Percentiles rank a stretch among this genome's conserved stretches.
Conservation (phyloP, 2,329 filamentous ascomycete genomes). For the Kalmusia sp. region DNA sequence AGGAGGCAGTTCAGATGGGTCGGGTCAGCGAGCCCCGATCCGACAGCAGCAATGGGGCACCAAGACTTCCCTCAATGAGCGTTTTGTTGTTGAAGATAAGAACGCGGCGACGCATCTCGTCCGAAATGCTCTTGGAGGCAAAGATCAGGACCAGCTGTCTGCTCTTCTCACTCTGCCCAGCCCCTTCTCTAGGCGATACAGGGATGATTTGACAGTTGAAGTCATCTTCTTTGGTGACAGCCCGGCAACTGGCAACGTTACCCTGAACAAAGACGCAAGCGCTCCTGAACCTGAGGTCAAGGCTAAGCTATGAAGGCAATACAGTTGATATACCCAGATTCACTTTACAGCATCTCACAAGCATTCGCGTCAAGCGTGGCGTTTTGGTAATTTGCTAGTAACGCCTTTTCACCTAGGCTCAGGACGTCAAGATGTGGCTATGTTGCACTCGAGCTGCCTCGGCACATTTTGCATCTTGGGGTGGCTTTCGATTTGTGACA, state of each 20-base stretch:
- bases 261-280: slow-evolving; percentile 86
- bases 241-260: slow-evolving; percentile 76
- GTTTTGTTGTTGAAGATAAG: slow-evolving; percentile 95
- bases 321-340: not conserved
- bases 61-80: slow-evolving; percentile 71
- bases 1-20: slow-evolving; percentile 55
- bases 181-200: slow-evolving; percentile 88
- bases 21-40: slow-evolving; percentile 86
- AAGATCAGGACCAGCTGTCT: slow-evolving; percentile 91
- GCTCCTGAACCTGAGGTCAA: slow-evolving; percentile 60
- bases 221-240: slow-evolving; percentile 97
- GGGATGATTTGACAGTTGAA: slow-evolving; percentile 94
- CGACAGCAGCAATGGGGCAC: slow-evolving; percentile 92
- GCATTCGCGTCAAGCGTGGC: slow-evolving; percentile 2
- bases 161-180: slow-evolving; percentile 89
- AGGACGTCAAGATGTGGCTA: not conserved
- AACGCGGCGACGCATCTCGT: slow-evolving; percentile 96
- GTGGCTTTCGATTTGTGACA: not conserved
- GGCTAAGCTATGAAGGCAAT: slow-evolving; percentile 53
- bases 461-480: too few relatives aligned
- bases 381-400: not conserved
- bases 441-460: too few relatives aligned
- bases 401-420: not conserved
- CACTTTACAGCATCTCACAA: not conserved
- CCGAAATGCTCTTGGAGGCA: slow-evolving; percentile 91